Evolutionary conservation across 108 stramenopile genomes (phyloP).

Genomic region (Cyclotella kingstonii): DNA sequence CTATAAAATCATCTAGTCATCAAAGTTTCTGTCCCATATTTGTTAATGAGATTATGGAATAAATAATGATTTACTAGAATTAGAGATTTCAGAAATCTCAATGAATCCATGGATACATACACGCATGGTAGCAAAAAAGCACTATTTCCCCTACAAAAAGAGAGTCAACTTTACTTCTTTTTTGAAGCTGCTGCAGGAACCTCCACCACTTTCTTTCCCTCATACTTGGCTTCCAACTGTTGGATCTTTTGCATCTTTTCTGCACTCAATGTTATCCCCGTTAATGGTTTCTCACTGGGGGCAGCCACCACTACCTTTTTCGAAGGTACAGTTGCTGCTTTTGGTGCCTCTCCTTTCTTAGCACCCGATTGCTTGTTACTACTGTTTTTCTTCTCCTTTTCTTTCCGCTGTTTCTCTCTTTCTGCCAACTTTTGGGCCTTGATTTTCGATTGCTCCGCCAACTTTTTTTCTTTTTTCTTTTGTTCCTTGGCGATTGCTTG

Average conservation of each 20-base stretch:
- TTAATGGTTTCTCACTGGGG: slow-evolving; percentile 4
- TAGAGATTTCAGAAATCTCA: no score
- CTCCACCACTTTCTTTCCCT: slow-evolving; percentile 6
- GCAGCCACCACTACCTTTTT: background rate
- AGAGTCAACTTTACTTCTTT: no score
- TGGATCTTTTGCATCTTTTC: slow-evolving; percentile 8
- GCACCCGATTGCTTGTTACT: background rate
- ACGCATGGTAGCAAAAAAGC: no score
- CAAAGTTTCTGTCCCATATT: no score
- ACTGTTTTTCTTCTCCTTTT: background rate
- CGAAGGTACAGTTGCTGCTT: background rate
- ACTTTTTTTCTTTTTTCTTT: slow-evolving; percentile 9
- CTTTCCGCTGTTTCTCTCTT: slow-evolving; percentile 4
- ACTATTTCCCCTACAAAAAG: no score
- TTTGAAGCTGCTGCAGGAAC: slow-evolving; percentile 2
- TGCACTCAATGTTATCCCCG: slow-evolving; percentile 7
- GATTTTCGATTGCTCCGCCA: slow-evolving; percentile 1
- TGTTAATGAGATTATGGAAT: no score
- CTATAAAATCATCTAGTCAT: no score
- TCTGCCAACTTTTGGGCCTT: slow-evolving; percentile 3
- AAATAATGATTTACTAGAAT: no score
- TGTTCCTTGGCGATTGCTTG: slow-evolving; percentile 7
- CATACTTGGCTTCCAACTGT: slow-evolving; percentile 11
- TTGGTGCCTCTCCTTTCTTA: background rate
- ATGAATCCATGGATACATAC: no score